Evolutionary conservation across 805 yeast genomes (phyloP).

Genomic region (Blastobotrys mokoenaii): DNA sequence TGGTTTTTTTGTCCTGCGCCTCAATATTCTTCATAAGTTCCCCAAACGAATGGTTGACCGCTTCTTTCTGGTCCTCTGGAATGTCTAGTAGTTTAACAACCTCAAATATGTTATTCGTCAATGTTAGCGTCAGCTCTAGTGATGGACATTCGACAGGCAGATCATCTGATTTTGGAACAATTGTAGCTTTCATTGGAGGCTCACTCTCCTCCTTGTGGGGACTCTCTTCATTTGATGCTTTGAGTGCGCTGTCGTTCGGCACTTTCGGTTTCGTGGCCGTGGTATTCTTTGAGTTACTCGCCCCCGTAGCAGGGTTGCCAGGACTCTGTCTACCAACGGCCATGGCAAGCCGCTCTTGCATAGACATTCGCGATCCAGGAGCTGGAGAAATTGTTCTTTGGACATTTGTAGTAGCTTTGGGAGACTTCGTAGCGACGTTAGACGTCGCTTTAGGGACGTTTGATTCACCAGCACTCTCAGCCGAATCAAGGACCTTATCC

Average conservation of each 20-base stretch:
- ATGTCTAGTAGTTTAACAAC: background rate
- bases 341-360: slow-evolving; percentile 77
- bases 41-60: background rate
- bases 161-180: background rate
- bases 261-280: background rate
- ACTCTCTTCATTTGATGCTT: no score
- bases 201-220: no score
- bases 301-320: background rate
- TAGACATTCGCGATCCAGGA: slow-evolving; percentile 41
- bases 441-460: slow-evolving; percentile 2
- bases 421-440: no score
- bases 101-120: background rate
- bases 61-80: background rate
- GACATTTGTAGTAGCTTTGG: background rate
- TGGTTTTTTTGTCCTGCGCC: slow-evolving; percentile 2
- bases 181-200: background rate
- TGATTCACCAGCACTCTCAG: slow-evolving; percentile 7
- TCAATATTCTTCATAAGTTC: slow-evolving; percentile 1
- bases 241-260: no score
- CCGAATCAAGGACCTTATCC: slow-evolving; percentile 32
- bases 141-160: background rate
- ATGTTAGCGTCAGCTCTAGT: background rate
- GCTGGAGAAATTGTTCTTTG: slow-evolving; percentile 3
- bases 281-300: background rate
- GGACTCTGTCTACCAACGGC: slow-evolving; percentile 47